Evolutionary conservation across 176 grass and related monocot genomes (phyloP).

Genomic region (Bothriochloa decipiens): DNA sequence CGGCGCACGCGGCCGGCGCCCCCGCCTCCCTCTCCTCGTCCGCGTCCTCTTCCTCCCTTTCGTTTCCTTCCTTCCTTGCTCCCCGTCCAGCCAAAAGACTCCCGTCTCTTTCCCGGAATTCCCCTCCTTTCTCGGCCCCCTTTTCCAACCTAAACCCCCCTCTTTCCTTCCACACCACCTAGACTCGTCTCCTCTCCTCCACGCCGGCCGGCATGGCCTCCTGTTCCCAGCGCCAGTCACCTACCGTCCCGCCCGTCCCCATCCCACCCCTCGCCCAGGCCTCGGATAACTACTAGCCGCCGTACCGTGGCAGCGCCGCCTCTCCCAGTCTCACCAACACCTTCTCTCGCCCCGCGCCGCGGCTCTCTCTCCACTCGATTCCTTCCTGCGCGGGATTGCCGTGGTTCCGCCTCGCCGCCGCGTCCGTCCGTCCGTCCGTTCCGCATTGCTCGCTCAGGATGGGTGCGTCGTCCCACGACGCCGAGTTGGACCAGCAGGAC

Average conservation of each 20-base stretch:
- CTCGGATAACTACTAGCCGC: slow-evolving; percentile 8
- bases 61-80: not conserved
- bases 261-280: not conserved
- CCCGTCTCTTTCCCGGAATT: not conserved
- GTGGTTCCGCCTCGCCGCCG: not conserved
- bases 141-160: slow-evolving; percentile 61
- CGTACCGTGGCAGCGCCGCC: not conserved
- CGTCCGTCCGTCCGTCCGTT: too few relatives aligned
- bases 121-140: not conserved
- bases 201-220: slow-evolving; percentile 2
- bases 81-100: slow-evolving; percentile 26
- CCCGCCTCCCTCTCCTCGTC: not conserved
- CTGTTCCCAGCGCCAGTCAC: slow-evolving; percentile 31
- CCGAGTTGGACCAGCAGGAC: not conserved
- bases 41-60: not conserved
- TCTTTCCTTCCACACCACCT: not conserved
- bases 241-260: slow-evolving; percentile 30
- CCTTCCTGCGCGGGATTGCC: not conserved
- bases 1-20: not conserved
- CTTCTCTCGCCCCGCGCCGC: not conserved
- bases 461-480: not conserved
- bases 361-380: not conserved
- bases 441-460: not conserved
- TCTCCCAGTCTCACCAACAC: not conserved
- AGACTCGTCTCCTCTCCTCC: not conserved